phyloP scores from a whole-genome alignment of 495 filamentous ascomycete species.

The Hypoxylon perforatum region DNA sequence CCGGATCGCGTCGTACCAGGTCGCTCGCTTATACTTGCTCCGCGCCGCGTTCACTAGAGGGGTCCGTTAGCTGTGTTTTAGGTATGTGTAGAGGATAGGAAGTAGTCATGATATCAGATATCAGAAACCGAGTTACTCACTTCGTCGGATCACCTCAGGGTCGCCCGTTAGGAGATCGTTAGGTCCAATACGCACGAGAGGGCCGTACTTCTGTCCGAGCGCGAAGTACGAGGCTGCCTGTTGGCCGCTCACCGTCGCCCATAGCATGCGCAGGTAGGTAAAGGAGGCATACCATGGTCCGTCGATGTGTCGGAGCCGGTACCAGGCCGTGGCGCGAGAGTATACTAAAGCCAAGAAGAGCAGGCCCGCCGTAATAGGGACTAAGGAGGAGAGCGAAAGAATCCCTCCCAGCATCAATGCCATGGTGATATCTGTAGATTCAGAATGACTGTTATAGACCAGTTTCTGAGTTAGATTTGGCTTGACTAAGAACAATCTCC shows the following conservation, averaged over 20 bases:
- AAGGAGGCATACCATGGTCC: conserved; percentile 38
- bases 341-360: conserved; percentile 5
- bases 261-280: conserved; percentile 40
- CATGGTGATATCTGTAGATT: conserved; percentile 3
- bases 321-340: conserved; percentile 33
- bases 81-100: too few species aligned
- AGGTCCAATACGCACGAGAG: conserved; percentile 53
- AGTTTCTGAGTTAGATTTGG: neutral
- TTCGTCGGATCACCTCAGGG: conserved; percentile 51
- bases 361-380: conserved; percentile 1
- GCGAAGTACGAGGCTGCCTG: conserved; percentile 28
- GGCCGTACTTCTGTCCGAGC: conserved; percentile 40
- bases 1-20: conserved; percentile 50
- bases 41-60: conserved; percentile 49
- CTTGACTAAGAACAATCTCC: neutral
- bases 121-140: too few species aligned
- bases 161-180: conserved; percentile 53
- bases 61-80: too few species aligned
- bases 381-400: conserved; percentile 6
- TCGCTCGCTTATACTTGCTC: conserved; percentile 45
- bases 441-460: neutral
- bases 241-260: conserved; percentile 25
- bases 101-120: too few species aligned
- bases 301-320: conserved; percentile 39
- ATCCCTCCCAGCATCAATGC: conserved; percentile 3